These are phyloP conservation scores for Graphiopsis chlorocephala DNA, from an alignment of 2,329 filamentous ascomycete species.

Conservation along the genomic window DNA sequence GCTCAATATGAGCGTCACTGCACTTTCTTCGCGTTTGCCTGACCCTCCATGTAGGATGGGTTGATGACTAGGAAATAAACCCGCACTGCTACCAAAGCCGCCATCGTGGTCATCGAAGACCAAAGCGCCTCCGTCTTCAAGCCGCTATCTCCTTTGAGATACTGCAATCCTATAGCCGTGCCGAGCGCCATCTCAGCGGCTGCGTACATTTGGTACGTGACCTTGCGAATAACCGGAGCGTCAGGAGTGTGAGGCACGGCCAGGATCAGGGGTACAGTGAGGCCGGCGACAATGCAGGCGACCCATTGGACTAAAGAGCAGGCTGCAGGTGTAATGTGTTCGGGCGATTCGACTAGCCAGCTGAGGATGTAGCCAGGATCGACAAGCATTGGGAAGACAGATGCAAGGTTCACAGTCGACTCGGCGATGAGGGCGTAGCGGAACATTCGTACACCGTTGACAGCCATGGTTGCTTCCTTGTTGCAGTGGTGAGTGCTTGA, in stretches of 20 bases:
- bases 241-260: constrained; percentile 26
- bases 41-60: constrained; percentile 25
- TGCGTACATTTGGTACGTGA: constrained; percentile 27
- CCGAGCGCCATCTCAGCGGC: constrained; percentile 26
- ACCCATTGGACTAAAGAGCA: constrained; percentile 25
- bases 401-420: constrained; percentile 24
- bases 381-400: constrained; percentile 23
- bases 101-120: constrained; percentile 17
- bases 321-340: constrained; percentile 25
- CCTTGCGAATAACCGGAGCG: neutral
- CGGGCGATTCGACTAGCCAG: constrained; percentile 22
- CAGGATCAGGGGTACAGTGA: constrained; percentile 29
- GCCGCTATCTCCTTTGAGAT: constrained; percentile 21
- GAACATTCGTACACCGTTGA: constrained; percentile 23
- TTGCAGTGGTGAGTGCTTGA: neutral
- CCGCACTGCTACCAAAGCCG: constrained; percentile 19
- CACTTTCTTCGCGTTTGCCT: constrained; percentile 22
- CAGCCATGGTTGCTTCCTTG: neutral
- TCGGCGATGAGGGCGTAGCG: constrained; percentile 30
- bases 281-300: constrained; percentile 24
- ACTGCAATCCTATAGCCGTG: constrained; percentile 24
- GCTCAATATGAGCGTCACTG: neutral
- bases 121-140: constrained; percentile 22
- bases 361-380: constrained; percentile 24
- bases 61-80: constrained; percentile 24